phyloP scores from a whole-genome alignment of 768 basidiomycete genomes.

The Fibroporia radiculosa region DNA sequence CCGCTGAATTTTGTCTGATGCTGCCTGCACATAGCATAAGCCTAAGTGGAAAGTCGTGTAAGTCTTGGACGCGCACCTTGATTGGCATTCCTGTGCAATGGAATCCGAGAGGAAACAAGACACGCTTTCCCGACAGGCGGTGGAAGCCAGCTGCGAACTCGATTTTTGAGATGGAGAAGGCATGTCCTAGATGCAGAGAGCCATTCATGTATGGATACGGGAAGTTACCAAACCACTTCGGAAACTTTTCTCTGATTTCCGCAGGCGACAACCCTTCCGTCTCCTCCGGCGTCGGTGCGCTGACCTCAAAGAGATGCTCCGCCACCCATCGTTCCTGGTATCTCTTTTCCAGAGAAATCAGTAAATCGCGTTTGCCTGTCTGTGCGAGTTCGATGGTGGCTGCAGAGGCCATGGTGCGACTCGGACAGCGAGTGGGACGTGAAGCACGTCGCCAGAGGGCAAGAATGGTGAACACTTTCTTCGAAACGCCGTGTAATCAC shows the following conservation, averaged over 20 bases:
- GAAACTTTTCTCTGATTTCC: conserved; percentile 67
- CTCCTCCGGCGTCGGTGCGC: conserved; percentile 67
- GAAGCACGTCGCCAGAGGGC: conserved; percentile 13
- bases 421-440: conserved; percentile 14
- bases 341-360: conserved; percentile 75
- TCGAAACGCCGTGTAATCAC: neutral
- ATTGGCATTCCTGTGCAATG: conserved; percentile 99
- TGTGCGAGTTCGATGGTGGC: conserved; percentile 29
- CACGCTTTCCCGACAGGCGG: conserved; percentile 89
- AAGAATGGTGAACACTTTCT: conserved; percentile 14
- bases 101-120: conserved; percentile 94
- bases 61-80: conserved; percentile 55
- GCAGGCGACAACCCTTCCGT: conserved; percentile 53
- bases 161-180: conserved; percentile 96
- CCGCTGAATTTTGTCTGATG: conserved; percentile 95
- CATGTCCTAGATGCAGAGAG: conserved; percentile 92
- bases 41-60: neutral
- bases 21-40: conserved; percentile 46
- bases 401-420: conserved; percentile 15
- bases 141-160: conserved; percentile 96
- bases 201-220: conserved; percentile 99
- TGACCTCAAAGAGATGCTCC: conserved; percentile 75
- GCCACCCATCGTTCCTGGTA: conserved; percentile 79
- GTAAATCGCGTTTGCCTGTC: conserved; percentile 90
- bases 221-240: conserved; percentile 97